Conservation (phyloP, 495 filamentous ascomycete species). For the Pyrenopolyporus hunteri region DNA sequence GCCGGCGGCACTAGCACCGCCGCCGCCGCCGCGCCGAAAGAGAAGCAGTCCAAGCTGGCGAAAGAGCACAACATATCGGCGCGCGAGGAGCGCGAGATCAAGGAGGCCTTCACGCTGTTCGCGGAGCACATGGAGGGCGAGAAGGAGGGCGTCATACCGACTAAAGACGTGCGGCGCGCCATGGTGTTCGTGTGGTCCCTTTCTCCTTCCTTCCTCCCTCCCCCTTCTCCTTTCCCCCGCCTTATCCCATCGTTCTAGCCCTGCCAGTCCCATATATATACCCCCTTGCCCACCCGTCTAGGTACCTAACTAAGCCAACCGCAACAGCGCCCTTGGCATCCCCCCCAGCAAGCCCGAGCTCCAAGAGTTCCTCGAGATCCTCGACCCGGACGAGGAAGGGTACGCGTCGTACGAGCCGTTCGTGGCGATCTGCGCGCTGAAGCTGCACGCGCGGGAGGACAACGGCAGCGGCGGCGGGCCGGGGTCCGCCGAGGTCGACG, state of each 20-base stretch:
- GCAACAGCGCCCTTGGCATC: slow-evolving; percentile 72
- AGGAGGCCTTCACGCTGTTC: slow-evolving; percentile 87
- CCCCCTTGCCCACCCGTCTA: background rate
- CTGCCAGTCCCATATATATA: too few species aligned
- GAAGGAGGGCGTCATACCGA: slow-evolving; percentile 74
- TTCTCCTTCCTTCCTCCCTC: background rate
- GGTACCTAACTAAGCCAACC: background rate
- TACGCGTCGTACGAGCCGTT: slow-evolving; percentile 78
- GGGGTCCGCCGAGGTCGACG: slow-evolving; percentile 68
- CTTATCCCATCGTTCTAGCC: too few species aligned
- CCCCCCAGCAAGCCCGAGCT: slow-evolving; percentile 70
- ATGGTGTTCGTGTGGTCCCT: slow-evolving; percentile 66
- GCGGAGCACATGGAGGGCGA: slow-evolving; percentile 69
- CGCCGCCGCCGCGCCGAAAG: slow-evolving; percentile 34
- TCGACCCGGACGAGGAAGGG: slow-evolving; percentile 82
- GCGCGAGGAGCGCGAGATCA: slow-evolving; percentile 86
- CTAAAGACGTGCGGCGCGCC: slow-evolving; percentile 79
- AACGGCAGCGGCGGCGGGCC: too few species aligned
- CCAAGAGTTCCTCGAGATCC: slow-evolving; percentile 71
- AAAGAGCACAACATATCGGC: slow-evolving; percentile 84
- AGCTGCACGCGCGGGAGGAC: slow-evolving; percentile 66
- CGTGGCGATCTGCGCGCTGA: slow-evolving; percentile 82
- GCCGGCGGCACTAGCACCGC: slow-evolving; percentile 34
- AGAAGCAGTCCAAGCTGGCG: slow-evolving; percentile 77
- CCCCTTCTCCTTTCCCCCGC: slow-evolving; percentile 7